Evolutionary conservation across 345 rosid genomes (phyloP), one percentile per base, ranked within the genome.

Genomic region (Syzygium grande): DNA sequence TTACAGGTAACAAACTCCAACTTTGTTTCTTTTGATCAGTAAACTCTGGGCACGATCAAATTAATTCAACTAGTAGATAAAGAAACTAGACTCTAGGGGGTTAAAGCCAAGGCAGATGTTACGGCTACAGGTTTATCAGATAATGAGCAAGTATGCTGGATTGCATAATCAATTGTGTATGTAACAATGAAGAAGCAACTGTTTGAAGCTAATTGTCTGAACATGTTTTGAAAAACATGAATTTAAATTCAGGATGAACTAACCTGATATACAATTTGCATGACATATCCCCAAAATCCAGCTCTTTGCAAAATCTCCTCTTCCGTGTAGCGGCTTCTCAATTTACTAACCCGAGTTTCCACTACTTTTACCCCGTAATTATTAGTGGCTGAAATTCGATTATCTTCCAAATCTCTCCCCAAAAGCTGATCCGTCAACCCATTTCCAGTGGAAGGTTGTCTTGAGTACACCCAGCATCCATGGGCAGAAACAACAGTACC

Each of bases 251-350:
- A 27, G 14, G 17, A 77, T 86, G 29, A 46, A 53, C 85, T 61
- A n/a, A 93, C 98, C 96, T 98, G 99, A 87, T 93, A 96, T 86
- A 93, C 58, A 83, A 90, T 93, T 88, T 96, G 95, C 98, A 96
- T 93, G 80, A 94, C 88, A 78, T 93, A 96, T 86, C 98, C 99
- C 95, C 95, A 96, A 89, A 92, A 91, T 84, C 92, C 93, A 21
- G 97, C 94, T 89, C 92, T 92, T 85, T 86, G 87, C 68, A 87
- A 91, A 63, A 90, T 84, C 59, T 90, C 91, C 87, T 92, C 95
- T 88, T 90, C 91, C 11, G 89, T 88, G 88, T 92, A 91, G 56
- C 90, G 90, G 90, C 90, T 89, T 84, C 93, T 94, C 90, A 90
- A 86, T 91, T 91, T 93, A 13, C 61, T 85, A 25, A 92, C 91